Evolutionary conservation across 1,284 basidiomycete species (phyloP).

Genomic region (Irpex sp.): DNA sequence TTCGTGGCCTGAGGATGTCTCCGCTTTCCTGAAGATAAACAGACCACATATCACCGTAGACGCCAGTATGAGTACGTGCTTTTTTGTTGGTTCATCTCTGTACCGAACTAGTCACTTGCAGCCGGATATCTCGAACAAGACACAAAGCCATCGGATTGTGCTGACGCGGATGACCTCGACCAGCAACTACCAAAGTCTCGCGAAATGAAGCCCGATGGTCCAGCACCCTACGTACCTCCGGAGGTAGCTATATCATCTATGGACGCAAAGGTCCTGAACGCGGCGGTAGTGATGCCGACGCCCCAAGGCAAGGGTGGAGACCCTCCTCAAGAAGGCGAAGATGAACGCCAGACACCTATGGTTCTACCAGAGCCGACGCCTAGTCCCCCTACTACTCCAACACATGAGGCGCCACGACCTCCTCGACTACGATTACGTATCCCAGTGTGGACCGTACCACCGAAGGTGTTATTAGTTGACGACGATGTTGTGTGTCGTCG

Average conservation of each 20-base stretch:
- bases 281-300: constrained; percentile 23
- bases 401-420: constrained; percentile 26
- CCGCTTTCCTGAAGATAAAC: neutral
- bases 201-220: neutral
- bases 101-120: neutral
- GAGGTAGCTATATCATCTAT: constrained; percentile 23
- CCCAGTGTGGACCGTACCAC: constrained; percentile 83
- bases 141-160: neutral
- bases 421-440: constrained; percentile 64
- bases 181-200: neutral
- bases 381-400: constrained; percentile 9
- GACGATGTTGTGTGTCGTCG: constrained; percentile 90
- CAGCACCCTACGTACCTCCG: neutral
- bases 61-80: neutral
- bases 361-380: constrained; percentile 8
- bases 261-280: constrained; percentile 29
- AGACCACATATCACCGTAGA: neutral
- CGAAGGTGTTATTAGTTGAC: constrained; percentile 86
- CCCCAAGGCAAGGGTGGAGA: constrained; percentile 24
- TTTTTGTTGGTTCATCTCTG: neutral
- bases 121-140: neutral
- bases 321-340: constrained; percentile 21
- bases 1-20: neutral
- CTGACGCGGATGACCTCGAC: neutral
- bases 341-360: constrained; percentile 17